These are phyloP conservation scores for Sclerotinia spermophila DNA, from an alignment of 2,329 filamentous ascomycete genomes.

Conservation along the genomic window DNA sequence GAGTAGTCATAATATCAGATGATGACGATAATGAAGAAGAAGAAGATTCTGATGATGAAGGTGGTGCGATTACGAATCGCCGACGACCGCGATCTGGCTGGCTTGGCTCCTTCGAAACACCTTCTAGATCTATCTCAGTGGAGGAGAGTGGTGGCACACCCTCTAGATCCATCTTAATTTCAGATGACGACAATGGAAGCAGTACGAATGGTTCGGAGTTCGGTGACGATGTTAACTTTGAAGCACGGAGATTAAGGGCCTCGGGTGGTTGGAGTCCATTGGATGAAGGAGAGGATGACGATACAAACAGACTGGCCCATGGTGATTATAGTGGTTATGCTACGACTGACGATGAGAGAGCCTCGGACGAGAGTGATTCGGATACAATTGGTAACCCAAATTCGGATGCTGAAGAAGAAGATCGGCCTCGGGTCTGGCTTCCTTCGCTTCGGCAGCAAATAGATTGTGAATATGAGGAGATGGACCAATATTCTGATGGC, in stretches of 20 bases:
- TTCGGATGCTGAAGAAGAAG: conserved; percentile 31
- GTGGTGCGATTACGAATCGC: conserved; percentile 32
- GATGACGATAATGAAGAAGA: conserved; percentile 9
- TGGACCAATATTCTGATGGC: conserved; percentile 4
- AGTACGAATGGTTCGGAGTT: conserved; percentile 31
- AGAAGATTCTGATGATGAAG: conserved; percentile 31
- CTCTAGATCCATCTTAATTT: conserved; percentile 26
- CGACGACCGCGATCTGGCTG: conserved; percentile 23
- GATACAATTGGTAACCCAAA: conserved; percentile 31
- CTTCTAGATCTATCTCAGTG: conserved; percentile 25
- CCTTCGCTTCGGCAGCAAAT: conserved; percentile 30
- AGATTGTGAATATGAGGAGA: conserved; percentile 17
- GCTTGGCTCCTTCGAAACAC: conserved; percentile 18
- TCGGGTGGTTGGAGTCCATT: conserved; percentile 37
- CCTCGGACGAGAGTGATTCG: conserved; percentile 31
- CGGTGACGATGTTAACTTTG: conserved; percentile 28
- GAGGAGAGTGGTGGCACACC: conserved; percentile 22
- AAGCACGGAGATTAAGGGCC: conserved; percentile 22
- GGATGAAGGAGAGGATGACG: conserved; percentile 34
- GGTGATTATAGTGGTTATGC: conserved; percentile 22
- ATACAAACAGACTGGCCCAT: conserved; percentile 19
- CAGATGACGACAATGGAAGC: conserved; percentile 24
- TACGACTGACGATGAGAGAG: conserved; percentile 25
- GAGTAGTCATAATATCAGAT: conserved; percentile 31
- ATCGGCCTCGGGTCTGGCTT: conserved; percentile 25